Evolutionary conservation across 352 stramenopile genomes (phyloP), one percentile per base, ranked within the genome.

Genomic region (Globisporangium heterothallicum): DNA sequence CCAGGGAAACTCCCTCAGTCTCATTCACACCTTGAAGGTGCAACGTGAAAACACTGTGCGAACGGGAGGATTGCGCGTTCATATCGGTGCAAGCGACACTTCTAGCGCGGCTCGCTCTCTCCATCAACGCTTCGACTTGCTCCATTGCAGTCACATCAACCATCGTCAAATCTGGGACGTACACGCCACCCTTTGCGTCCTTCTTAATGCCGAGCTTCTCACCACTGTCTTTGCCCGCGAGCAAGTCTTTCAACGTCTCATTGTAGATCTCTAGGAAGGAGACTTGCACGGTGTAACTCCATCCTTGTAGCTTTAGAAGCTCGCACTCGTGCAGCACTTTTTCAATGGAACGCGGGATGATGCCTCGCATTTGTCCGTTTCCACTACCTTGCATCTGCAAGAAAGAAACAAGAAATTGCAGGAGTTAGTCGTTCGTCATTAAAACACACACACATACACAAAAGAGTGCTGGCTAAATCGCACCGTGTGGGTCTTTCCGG

Each of bases 261-360:
- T 99, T 99, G 84, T 99, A 99, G 50, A 99, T 99, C 79, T 99
- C 97, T 27, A 99, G 64, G 64, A 99, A 99, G 0, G 92, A 98
- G 6, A 97, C 96, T 60, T 95, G 86, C 26, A 99, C 86, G 1
- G 71, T 84, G 69, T 99, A 99, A 21, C 70, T 82, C 97, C 97
- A 99, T 6, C 87, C 90, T 48, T 96, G 73, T 6, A 73, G 63
- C 50, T 78, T 74, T 16, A 87, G 61, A 1, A 59, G 42, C 42
- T 71, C 59, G 56, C 70, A 86, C 42, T 90, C 74, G n/a, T 67
- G 47, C 7, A 93, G 61, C 25, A 99, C 97, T 64, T 99, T 97
- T 61, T 98, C 94, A 32, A 99, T 97, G 5, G 95, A 86, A 7
- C 96, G 86, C 13, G 96, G 96, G 55, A 99, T 99, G 63, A 99